These are phyloP conservation scores for Apodospora peruviana DNA, from an alignment of 495 filamentous ascomycete species.

Conservation along the genomic window DNA sequence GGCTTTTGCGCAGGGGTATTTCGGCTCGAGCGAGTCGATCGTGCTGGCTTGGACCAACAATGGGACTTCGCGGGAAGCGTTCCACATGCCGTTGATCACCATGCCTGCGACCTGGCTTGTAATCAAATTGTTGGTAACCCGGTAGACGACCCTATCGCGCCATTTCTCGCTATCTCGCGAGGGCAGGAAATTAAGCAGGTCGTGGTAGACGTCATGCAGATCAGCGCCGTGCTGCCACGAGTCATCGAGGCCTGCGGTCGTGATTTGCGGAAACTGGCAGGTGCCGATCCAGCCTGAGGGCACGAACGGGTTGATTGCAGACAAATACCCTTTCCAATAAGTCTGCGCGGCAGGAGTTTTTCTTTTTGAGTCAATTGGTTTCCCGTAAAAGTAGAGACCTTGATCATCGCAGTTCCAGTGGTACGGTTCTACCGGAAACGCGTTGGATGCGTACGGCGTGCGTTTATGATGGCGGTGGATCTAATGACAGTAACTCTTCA, in stretches of 20 bases:
- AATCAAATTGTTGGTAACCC: slow-evolving; percentile 66
- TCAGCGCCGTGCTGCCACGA: slow-evolving; percentile 62
- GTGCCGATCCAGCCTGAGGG: slow-evolving; percentile 54
- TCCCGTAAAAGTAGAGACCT: slow-evolving; percentile 56
- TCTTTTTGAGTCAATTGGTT: slow-evolving; percentile 33
- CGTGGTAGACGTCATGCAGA: slow-evolving; percentile 58
- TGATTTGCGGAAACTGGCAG: slow-evolving; percentile 71
- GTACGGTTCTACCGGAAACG: slow-evolving; percentile 59
- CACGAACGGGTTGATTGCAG: slow-evolving; percentile 51
- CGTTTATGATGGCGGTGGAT: slow-evolving; percentile 72
- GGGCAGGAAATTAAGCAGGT: slow-evolving; percentile 54
- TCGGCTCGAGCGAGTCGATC: slow-evolving; percentile 60
- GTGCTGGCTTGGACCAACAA: slow-evolving; percentile 45
- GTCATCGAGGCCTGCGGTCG: slow-evolving; percentile 56
- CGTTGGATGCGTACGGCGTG: slow-evolving; percentile 63
- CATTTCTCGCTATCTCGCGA: slow-evolving; percentile 21
- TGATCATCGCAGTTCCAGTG: slow-evolving; percentile 60
- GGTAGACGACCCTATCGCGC: slow-evolving; percentile 42
- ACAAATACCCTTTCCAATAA: slow-evolving; percentile 55
- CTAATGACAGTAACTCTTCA: slow-evolving; percentile 20
- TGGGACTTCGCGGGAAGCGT: slow-evolving; percentile 28
- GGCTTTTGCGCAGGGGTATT: slow-evolving; percentile 51
- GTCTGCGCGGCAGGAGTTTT: slow-evolving; percentile 32
- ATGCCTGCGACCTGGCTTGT: slow-evolving; percentile 66
- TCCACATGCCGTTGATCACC: slow-evolving; percentile 57